A percentile compares a stretch with the other conserved stretches of the same genome.
Conservation (phyloP, 495 filamentous ascomycete species). For the Neurospora cerealis region DNA sequence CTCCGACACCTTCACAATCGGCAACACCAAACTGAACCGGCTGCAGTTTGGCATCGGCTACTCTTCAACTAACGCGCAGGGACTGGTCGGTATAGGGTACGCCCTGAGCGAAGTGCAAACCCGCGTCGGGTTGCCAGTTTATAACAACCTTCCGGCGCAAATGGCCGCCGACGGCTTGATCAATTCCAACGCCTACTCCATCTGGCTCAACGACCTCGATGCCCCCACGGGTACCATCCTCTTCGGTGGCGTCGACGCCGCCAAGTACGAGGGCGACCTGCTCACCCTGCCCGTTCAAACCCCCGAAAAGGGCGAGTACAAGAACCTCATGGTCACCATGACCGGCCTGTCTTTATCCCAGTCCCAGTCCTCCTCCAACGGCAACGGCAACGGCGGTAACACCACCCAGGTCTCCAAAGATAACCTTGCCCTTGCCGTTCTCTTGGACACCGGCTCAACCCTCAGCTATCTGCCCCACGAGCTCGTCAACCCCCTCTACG, state of each 20-base stretch:
- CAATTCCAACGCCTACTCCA: slow-evolving; percentile 70
- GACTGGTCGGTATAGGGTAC: slow-evolving; percentile 92
- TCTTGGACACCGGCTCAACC: slow-evolving; percentile 89
- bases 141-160: slow-evolving; percentile 69
- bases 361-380: slow-evolving; percentile 1
- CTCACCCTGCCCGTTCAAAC: slow-evolving; percentile 66
- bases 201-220: slow-evolving; percentile 81
- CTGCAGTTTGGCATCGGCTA: slow-evolving; percentile 89
- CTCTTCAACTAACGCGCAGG: slow-evolving; percentile 56
- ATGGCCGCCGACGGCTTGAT: slow-evolving; percentile 64
- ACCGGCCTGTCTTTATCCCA: slow-evolving; percentile 37
- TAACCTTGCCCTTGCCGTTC: slow-evolving; percentile 53
- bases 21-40: slow-evolving; percentile 40
- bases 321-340: slow-evolving; percentile 76
- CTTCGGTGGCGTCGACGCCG: slow-evolving; percentile 85
- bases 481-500: slow-evolving; percentile 54
- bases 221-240: slow-evolving; percentile 70
- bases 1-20: slow-evolving; percentile 65
- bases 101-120: slow-evolving; percentile 70
- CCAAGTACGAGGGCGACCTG: slow-evolving; percentile 62
- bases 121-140: slow-evolving; percentile 46
- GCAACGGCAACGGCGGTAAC: slow-evolving; percentile 33
- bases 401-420: slow-evolving; percentile 5
- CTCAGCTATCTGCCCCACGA: slow-evolving; percentile 75
- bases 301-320: slow-evolving; percentile 40